These are phyloP conservation scores for Senna siamea DNA, from an alignment of 306 rosid species.

Conservation along the genomic window DNA sequence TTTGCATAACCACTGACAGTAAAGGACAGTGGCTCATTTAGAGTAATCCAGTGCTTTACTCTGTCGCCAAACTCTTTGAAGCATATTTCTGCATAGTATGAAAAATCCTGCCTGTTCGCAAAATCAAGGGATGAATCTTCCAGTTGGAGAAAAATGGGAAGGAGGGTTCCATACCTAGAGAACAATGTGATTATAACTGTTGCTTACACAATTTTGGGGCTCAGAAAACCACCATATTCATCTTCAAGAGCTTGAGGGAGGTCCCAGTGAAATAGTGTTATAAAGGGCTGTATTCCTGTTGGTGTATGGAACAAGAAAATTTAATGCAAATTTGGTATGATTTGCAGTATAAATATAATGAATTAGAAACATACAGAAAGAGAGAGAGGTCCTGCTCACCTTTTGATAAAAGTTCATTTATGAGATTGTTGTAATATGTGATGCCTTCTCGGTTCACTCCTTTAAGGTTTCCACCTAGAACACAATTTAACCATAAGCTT, in stretches of 20 bases:
- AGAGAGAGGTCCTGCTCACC: slow-evolving; percentile 29
- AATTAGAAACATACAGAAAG: not conserved
- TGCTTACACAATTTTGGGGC: slow-evolving; percentile 46
- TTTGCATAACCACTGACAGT: slow-evolving; percentile 44
- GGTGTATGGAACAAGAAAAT: not conserved
- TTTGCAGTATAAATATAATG: not conserved
- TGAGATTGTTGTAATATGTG: slow-evolving; percentile 50
- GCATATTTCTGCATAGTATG: slow-evolving; percentile 64
- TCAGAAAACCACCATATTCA: slow-evolving; percentile 47
- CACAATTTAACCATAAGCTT: not conserved
- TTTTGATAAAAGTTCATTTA: slow-evolving; percentile 46
- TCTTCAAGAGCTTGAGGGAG: slow-evolving; percentile 52
- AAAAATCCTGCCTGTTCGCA: slow-evolving; percentile 53
- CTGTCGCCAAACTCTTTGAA: slow-evolving; percentile 70
- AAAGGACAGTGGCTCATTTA: slow-evolving; percentile 63
- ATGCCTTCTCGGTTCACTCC: slow-evolving; percentile 45
- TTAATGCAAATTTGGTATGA: slow-evolving; percentile 8
- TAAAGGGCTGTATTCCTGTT: slow-evolving; percentile 62
- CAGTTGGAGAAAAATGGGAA: slow-evolving; percentile 4
- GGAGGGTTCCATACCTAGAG: not conserved
- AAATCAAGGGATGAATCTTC: slow-evolving; percentile 16
- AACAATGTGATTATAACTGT: not conserved
- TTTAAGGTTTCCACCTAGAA: slow-evolving; percentile 41
- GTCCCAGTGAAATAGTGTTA: slow-evolving; percentile 61
- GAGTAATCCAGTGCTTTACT: slow-evolving; percentile 73